phyloP scores from a whole-genome alignment of 106 monocot species.

The Cymbidium sinense region DNA sequence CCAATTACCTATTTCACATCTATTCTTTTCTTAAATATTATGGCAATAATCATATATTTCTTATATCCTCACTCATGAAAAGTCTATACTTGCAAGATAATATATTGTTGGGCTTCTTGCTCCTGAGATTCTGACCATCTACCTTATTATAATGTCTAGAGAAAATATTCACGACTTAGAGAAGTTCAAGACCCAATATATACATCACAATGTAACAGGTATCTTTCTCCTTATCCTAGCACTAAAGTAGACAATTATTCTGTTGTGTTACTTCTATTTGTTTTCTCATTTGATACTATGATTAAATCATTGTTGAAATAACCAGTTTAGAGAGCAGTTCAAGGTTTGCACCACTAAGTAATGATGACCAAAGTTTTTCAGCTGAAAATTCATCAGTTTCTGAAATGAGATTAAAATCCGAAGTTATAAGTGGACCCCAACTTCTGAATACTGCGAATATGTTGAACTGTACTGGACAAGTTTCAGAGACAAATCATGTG shows the following conservation, averaged over 20 bases:
- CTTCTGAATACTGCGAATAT: conserved; percentile 56
- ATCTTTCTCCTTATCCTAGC: conserved; percentile 1
- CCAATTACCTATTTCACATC: too few relatives aligned
- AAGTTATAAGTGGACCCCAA: conserved; percentile 44
- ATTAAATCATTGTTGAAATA: background rate
- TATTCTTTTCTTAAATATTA: too few relatives aligned
- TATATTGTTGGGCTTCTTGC: background rate
- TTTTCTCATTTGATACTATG: background rate
- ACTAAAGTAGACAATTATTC: background rate
- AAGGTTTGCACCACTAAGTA: conserved; percentile 31
- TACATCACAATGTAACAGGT: conserved; percentile 37
- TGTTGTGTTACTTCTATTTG: background rate
- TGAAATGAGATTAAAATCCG: conserved; percentile 40
- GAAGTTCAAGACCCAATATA: conserved; percentile 30
- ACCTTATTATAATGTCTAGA: conserved; percentile 30
- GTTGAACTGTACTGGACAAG: conserved; percentile 37
- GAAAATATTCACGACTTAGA: conserved; percentile 39
- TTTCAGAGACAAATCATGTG: conserved; percentile 30
- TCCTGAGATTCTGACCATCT: background rate
- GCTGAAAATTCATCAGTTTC: conserved; percentile 39
- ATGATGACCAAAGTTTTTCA: conserved; percentile 38
- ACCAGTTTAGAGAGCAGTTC: conserved; percentile 24
- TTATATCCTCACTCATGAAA: background rate
- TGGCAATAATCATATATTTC: too few relatives aligned
- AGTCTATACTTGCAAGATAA: background rate